Base-by-base conservation (phyloP, 352 stramenopile genomes). In the Phytopythium cucurbitacearum region DNA sequence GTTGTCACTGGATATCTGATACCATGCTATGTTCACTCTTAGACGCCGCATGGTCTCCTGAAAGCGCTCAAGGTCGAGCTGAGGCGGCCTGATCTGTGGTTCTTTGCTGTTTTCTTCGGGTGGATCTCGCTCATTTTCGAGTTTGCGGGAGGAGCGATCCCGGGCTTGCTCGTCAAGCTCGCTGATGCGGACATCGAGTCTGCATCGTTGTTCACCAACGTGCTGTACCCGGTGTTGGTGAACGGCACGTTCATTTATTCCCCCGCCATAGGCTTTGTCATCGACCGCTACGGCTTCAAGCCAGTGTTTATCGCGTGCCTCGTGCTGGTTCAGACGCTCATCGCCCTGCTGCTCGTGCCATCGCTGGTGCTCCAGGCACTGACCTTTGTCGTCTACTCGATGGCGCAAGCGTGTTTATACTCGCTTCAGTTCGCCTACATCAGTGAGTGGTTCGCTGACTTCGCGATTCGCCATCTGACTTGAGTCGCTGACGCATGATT, bases 361-460 rank as follows among this genome's bases (percentile, higher is more conserved):
- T 85, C 72, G 4, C 64, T 91, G 0, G 59, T 63, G 9, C 63
- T 81, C 2, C 82, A 93, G 47, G 51, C 89, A 15, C 38, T 81
- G 28, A 86, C 69, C 48, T 91, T 93, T 34, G 58, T 89, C 49
- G 70, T 89, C 33, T 88, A 83, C 53, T 76, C 82, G 21, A 84
- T 93, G 64, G 82, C 82, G 0, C 82, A 93, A 53, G 78, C 77
- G 2, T 87, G 73, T 51, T 50, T 92, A 9, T 92, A 92, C 48
- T 73, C 79, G 12, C 68, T 92, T n/a, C 82, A 92, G 44, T 92
- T 93, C 54, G 83, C 82, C 21, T 93, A 91, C 49, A 91, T 91
- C 59, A 91, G 82, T 91, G 60, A 64, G 80, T 79, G 0, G 46
- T 41, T 28, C 28, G 34, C n/a, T 40, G 15, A n/a, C 28, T 52